These are phyloP conservation scores for Phalaenopsis aphrodite DNA, from an alignment of 106 monocot genomes.

Conservation along the genomic window DNA sequence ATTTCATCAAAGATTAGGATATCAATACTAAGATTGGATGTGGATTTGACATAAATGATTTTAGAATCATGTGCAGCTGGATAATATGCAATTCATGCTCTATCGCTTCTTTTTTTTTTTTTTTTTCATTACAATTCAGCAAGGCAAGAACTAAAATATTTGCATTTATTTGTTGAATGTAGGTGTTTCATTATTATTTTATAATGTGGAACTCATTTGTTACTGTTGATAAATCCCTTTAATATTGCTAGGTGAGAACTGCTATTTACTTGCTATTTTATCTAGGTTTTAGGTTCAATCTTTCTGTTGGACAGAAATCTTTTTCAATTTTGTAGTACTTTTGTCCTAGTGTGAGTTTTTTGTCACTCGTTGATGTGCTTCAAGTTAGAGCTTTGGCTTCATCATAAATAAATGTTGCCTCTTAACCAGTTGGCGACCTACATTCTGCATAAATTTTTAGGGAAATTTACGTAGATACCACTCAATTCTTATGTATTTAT, in stretches of 20 bases:
- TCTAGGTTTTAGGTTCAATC: constrained; percentile 31
- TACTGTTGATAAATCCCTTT: background rate
- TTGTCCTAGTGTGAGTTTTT: background rate
- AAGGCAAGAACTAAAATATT: background rate
- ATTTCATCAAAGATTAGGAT: background rate
- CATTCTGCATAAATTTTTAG: background rate
- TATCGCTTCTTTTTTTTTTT: background rate
- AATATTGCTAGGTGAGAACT: background rate
- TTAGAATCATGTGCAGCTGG: background rate
- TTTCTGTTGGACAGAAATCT: background rate
- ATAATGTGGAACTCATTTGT: background rate
- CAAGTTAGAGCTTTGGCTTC: background rate
- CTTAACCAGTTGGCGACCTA: background rate
- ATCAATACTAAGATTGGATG: background rate
- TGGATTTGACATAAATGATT: background rate
- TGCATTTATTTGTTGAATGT: background rate
- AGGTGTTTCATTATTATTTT: background rate
- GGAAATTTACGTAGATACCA: too few species aligned
- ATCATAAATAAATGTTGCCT: background rate
- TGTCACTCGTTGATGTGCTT: background rate
- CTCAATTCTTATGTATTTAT: too few species aligned
- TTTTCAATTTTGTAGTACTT: background rate
- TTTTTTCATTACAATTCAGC: background rate
- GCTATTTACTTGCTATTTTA: background rate
- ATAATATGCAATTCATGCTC: background rate